Percentiles rank a stretch among this genome's conserved stretches.
Conservation (phyloP, 345 rosid species). For the Camelina sativa region DNA sequence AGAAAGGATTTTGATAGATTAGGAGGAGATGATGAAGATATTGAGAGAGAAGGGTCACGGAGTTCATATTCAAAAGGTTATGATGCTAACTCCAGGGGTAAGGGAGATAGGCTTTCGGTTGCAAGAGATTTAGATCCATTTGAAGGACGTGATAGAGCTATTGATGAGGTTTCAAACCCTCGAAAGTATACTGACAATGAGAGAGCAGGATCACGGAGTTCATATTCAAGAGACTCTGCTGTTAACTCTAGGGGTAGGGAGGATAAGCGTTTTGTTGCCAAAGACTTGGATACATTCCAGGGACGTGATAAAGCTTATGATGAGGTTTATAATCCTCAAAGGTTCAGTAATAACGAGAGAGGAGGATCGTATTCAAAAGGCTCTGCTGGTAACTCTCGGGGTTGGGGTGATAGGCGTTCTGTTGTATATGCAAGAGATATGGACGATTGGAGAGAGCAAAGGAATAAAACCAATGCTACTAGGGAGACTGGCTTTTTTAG, state of each 20-base stretch:
- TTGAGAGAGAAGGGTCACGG: slow-evolving; percentile 36
- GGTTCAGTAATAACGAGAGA: slow-evolving; percentile 30
- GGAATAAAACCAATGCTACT: slow-evolving; percentile 33
- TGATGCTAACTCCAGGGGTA: slow-evolving; percentile 56
- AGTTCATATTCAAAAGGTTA: slow-evolving; percentile 47
- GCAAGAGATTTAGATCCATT: slow-evolving; percentile 19
- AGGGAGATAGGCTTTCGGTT: slow-evolving; percentile 52
- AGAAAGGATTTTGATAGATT: slow-evolving; percentile 22
- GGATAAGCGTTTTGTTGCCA: slow-evolving; percentile 46
- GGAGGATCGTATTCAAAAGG: slow-evolving; percentile 45
- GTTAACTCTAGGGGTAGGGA: slow-evolving; percentile 67
- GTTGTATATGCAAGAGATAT: slow-evolving; percentile 41
- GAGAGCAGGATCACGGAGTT: slow-evolving; percentile 37
- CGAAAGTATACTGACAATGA: slow-evolving; percentile 34
- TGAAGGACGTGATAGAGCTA: slow-evolving; percentile 4
- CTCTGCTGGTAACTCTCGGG: slow-evolving; percentile 50
- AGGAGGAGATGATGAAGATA: slow-evolving; percentile 12
- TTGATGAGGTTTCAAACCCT: slow-evolving; percentile 26
- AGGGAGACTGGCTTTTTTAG: slow-evolving; percentile 67
- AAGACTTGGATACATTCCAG: slow-evolving; percentile 19
- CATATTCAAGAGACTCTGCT: slow-evolving; percentile 47
- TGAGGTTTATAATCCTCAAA: slow-evolving; percentile 28
- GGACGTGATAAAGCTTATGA: slow-evolving; percentile 34
- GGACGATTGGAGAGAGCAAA: slow-evolving; percentile 44
- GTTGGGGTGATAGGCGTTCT: slow-evolving; percentile 48